Base-by-base conservation (phyloP, 1,139 yeast species). In the Wickerhamomyces sp. region DNA sequence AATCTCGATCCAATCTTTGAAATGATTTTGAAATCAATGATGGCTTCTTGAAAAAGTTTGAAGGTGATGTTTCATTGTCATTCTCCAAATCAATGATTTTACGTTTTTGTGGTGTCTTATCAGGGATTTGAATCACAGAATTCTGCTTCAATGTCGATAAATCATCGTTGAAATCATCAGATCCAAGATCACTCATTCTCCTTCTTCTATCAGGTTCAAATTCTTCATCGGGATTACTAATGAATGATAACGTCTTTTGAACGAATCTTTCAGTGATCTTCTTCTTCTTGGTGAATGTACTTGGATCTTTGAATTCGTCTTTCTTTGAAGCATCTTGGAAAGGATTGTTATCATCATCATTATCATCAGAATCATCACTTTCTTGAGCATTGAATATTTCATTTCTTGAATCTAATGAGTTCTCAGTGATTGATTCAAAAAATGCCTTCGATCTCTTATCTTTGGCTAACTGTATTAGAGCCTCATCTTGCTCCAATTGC, bases 381-480 rank as follows among this genome's bases (percentile, higher is more conserved):
- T 49, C 55, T 3, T 36, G 34, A 33, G 42, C 50, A 11, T 47
- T 60, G 41, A 54, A 51, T 14, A 53, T 43, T 26, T 49, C 57
- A 29, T 41, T 47, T 31, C 45, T 53, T n/a, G 51, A 41, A 15
- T 59, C 65, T 7, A 37, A 30, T 1, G 64, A 56, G 38, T 64
- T 72, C 45, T 82, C 91, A 37, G 84, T 78, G 55, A 86, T 83
- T 27, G 87, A 75, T 30, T 79, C 80, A 57, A 84, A 83, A 59
- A 89, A 89, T 0, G 96, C 91, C 53, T 76, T 74, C 2, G 89
- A 75, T 57, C 78, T 85, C 18, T 81, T 81, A 56, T 76, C 76
- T 27, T 67, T 67, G 3, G 76, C 71, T 46, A 81, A 63, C 40
- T 70, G 72, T 45, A 74, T 74, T 37, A 78, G 61, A 37, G 73